Percentiles rank a stretch among this genome's conserved stretches.
phyloP scores from a whole-genome alignment of 352 stramenopile species.

The Phytopythium chamaehyphon region DNA sequence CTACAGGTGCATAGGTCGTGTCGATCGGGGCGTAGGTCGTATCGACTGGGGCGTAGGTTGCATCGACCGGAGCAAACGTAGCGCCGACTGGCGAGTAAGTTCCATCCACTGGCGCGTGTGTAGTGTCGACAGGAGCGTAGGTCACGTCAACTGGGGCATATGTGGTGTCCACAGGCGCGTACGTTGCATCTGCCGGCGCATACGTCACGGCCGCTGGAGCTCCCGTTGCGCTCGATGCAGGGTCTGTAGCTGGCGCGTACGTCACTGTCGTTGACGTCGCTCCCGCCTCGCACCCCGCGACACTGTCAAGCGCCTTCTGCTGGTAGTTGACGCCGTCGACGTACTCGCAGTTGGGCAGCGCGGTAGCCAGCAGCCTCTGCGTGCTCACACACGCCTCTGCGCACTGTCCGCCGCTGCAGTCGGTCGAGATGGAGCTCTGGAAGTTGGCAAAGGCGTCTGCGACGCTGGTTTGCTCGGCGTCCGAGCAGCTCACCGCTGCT shows the following conservation, averaged over 20 bases:
- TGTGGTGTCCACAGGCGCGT: too few species aligned
- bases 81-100: too few species aligned
- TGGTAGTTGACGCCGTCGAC: slow-evolving; percentile 6
- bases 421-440: neutral
- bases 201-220: neutral
- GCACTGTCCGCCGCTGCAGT: slow-evolving; percentile 2
- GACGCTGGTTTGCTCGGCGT: neutral
- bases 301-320: neutral
- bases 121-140: too few species aligned
- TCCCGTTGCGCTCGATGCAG: neutral
- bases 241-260: neutral
- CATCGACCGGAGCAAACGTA: too few species aligned
- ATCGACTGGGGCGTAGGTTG: too few species aligned
- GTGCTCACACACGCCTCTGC: neutral
- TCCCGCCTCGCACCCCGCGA: neutral
- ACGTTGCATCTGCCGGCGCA: neutral
- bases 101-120: too few species aligned
- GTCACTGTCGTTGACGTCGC: neutral
- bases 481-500: neutral
- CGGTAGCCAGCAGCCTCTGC: neutral
- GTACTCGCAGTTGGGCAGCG: slow-evolving; percentile 8
- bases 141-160: too few species aligned
- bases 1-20: neutral
- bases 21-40: neutral
- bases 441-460: neutral